Percentiles rank a stretch among this genome's conserved stretches.
phyloP scores from a whole-genome alignment of 148 eudicot genomes.

The Rhododendron henanense region DNA sequence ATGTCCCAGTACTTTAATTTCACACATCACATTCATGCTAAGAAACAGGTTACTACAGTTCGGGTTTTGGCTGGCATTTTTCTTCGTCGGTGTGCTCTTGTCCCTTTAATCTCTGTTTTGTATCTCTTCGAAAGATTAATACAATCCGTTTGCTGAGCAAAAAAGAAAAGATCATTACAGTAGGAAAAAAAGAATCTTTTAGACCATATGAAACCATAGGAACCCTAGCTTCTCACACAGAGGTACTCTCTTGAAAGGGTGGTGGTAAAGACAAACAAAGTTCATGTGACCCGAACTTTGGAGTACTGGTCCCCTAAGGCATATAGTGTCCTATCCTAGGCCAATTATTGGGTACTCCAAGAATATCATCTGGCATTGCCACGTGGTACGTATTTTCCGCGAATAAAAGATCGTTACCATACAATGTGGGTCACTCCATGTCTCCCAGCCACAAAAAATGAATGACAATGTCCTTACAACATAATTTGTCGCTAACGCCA shows the following conservation, averaged over 20 bases:
- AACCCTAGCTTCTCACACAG: conserved; percentile 4
- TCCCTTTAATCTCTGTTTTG: background rate
- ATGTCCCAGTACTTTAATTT: background rate
- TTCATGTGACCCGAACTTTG: conserved; percentile 1
- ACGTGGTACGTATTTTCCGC: too few species aligned
- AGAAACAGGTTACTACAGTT: background rate
- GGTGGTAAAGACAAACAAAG: conserved; percentile 15
- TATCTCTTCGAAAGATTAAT: too few species aligned
- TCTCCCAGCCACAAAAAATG: too few species aligned
- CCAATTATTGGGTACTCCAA: too few species aligned
- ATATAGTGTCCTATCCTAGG: background rate
- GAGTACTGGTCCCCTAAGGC: background rate
- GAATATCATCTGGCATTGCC: too few species aligned
- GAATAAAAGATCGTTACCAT: too few species aligned
- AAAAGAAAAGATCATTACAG: background rate
- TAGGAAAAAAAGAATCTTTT: background rate
- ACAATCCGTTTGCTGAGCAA: too few species aligned
- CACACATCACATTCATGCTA: background rate
- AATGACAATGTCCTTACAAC: too few species aligned
- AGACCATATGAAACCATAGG: background rate
- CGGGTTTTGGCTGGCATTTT: background rate
- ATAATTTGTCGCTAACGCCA: too few species aligned
- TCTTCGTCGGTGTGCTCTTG: background rate
- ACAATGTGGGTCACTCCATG: too few species aligned
- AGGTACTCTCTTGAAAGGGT: background rate